These are phyloP conservation scores for Guyanaporus albipodus DNA, from an alignment of 768 basidiomycete genomes.

Conservation along the genomic window DNA sequence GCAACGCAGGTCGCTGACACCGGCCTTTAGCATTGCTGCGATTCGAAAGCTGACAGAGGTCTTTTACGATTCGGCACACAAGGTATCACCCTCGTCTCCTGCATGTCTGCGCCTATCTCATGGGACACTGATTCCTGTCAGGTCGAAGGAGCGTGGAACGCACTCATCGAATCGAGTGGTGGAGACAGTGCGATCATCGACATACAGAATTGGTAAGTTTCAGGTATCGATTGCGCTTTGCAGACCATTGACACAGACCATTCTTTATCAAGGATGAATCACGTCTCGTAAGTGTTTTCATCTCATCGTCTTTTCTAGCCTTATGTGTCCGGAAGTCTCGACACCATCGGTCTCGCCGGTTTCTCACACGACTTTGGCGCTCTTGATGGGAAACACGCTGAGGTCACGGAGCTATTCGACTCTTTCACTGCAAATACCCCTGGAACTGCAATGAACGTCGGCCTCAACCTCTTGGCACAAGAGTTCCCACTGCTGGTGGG, in stretches of 20 bases:
- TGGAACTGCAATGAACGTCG: constrained; percentile 24
- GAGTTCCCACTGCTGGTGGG: constrained; percentile 34
- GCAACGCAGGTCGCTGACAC: constrained; percentile 27
- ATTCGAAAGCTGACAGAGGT: constrained; percentile 21
- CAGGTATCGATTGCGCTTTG: no score
- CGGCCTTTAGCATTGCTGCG: constrained; percentile 24
- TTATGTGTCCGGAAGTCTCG: constrained; percentile 35
- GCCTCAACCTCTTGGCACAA: constrained; percentile 35
- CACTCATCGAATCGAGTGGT: constrained; percentile 20
- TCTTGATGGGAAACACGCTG: constrained; percentile 44
- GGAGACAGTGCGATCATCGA: constrained; percentile 31
- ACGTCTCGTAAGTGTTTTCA: constrained; percentile 27
- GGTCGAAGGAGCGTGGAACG: constrained; percentile 32
- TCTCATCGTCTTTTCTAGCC: not conserved
- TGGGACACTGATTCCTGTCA: not conserved
- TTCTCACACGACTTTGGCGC: constrained; percentile 58
- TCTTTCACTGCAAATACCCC: constrained; percentile 24
- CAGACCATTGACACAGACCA: not conserved
- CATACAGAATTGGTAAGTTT: constrained; percentile 33
- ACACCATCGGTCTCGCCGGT: constrained; percentile 56
- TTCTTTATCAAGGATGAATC: constrained; percentile 28
- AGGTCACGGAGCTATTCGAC: constrained; percentile 41
- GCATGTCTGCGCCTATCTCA: not conserved
- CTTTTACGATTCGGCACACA: constrained; percentile 29
- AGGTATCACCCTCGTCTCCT: constrained; percentile 6